Evolutionary conservation across 106 monocot species (phyloP), one percentile per base, ranked within the genome.

Genomic region (Dendrobium nobile): DNA sequence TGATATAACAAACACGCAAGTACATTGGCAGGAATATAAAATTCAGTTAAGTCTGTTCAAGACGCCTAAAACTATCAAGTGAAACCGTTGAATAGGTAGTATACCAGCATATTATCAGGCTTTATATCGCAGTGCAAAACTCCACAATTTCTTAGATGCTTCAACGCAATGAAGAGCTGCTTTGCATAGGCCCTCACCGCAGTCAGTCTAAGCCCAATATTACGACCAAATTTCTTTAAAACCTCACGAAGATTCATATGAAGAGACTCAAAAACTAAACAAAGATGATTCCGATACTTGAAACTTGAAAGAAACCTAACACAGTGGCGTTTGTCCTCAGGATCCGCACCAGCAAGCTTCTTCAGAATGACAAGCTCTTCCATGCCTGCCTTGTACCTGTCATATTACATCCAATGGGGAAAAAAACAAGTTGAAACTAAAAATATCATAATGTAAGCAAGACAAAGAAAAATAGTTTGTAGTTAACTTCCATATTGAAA

Each of bases 191-290:
- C 89, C 95, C 98, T 90, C 82, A 98, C 98, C 85, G 92, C 98
- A 95, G 94, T 95, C 84, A 98, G 91, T 82, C 90, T 93, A 83
- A 98, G 92, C 45, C 98, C 98, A 92, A 98, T 95, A 86, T 98
- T 98, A 85, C 98, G 95, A 92, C 98, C 95, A 94, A 98, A 98
- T 87, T 95, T 98, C 88, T 98, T 98, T 85, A 98, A 80, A 87
- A 98, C 98, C 87, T 98, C 98, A 85, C 98, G 98, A 77, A 98
- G 98, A 91, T 98, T 98, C 98, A 98, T 98, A 94, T 95, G 92
- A 90, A 98, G 98, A 89, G 98, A 98, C 87, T 98, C 98, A 95
- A 98, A 98, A 88, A 98, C 98, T 89, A 98, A 92, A 84, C 98
- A 98, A 91, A 98, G 98, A 98, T 98, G 98, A 85, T 93, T 95